These are phyloP conservation scores for Creolimax fragrantissima DNA, from an alignment of 78 protist species.

Conservation along the genomic window DNA sequence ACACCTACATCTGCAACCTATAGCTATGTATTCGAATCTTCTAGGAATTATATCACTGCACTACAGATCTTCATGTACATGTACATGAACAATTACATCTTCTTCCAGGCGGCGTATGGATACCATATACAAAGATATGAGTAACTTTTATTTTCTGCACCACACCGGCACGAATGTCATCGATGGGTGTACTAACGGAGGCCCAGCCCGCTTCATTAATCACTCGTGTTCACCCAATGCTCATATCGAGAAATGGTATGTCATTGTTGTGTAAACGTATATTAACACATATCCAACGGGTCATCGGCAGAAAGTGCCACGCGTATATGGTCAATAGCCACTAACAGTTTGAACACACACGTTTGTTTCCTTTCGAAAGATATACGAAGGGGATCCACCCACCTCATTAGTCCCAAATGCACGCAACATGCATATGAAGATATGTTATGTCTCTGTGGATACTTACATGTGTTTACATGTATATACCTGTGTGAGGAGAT, in stretches of 20 bases:
- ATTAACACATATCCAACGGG: too few species aligned
- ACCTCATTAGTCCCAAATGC: too few species aligned
- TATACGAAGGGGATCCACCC: too few species aligned
- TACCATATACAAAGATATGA: not conserved
- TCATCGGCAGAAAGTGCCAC: too few species aligned
- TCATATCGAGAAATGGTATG: not conserved
- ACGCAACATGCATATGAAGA: too few species aligned
- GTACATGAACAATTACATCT: not conserved
- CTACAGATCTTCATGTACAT: not conserved
- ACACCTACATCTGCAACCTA: not conserved
- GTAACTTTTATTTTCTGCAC: not conserved
- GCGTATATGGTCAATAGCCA: too few species aligned
- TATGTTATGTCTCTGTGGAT: too few species aligned
- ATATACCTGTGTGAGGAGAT: too few species aligned
- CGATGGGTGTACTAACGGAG: not conserved
- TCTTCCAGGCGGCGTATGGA: not conserved
- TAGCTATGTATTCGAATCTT: not conserved
- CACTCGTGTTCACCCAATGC: not conserved
- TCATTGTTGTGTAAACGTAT: too few species aligned
- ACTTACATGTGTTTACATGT: too few species aligned
- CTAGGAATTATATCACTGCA: not conserved
- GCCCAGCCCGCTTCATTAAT: conserved; percentile 1
- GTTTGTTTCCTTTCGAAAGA: too few species aligned
- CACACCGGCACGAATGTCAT: not conserved
- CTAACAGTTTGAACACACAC: too few species aligned